Conservation (phyloP, 805 yeast genomes). For the Wickerhamiella sergipiensis region DNA sequence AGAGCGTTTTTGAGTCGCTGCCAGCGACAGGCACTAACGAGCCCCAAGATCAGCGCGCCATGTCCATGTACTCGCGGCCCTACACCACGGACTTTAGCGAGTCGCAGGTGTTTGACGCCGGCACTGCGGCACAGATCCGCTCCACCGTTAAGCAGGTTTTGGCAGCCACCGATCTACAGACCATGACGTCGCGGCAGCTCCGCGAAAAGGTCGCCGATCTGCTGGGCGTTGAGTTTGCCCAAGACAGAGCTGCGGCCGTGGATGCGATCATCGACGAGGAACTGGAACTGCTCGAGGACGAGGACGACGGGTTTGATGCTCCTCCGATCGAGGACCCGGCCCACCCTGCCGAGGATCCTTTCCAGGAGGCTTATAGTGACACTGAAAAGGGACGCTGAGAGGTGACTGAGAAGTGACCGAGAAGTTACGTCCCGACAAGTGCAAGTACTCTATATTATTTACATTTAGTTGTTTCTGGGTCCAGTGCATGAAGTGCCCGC, state of each 20-base stretch:
- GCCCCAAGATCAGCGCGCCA: not conserved
- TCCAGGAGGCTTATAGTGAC: not conserved
- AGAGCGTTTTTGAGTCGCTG: slow-evolving; percentile 15
- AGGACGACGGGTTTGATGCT: not conserved
- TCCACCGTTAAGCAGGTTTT: slow-evolving; percentile 23
- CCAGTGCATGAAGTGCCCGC: not conserved
- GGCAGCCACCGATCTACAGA: slow-evolving; percentile 22
- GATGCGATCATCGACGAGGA: slow-evolving; percentile 26
- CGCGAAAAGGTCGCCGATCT: slow-evolving; percentile 25
- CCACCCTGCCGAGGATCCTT: not conserved
- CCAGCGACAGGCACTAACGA: not conserved
- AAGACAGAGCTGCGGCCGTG: slow-evolving; percentile 20
- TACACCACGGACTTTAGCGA: not conserved
- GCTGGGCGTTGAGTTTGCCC: slow-evolving; percentile 23
- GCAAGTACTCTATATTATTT: no score
- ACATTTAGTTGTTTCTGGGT: not conserved
- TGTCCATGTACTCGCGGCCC: not conserved
- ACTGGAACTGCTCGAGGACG: slow-evolving; percentile 23
- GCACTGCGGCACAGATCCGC: slow-evolving; percentile 19
- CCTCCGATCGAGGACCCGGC: not conserved
- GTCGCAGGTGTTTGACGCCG: slow-evolving; percentile 13
- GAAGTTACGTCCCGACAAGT: no score
- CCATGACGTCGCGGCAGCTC: slow-evolving; percentile 25
- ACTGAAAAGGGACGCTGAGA: no score
- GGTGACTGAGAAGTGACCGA: no score